Percentiles rank a stretch among this genome's conserved stretches.
phyloP scores from a whole-genome alignment of 2,329 filamentous ascomycete species.

The Exutisphaerella laricina region DNA sequence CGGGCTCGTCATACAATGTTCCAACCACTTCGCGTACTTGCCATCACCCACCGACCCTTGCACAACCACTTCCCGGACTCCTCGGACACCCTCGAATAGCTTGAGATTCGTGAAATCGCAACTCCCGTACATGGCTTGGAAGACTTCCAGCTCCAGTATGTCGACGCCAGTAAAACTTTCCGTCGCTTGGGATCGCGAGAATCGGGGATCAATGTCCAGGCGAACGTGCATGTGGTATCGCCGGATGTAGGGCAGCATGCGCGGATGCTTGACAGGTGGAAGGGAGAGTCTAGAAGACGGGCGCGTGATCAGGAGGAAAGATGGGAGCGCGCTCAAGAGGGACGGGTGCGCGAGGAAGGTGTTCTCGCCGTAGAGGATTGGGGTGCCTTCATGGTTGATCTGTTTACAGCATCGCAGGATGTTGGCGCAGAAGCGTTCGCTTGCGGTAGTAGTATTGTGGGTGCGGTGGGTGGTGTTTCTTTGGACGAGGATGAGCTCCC shows the following conservation, averaged over 20 bases:
- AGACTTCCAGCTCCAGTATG: conserved; percentile 46
- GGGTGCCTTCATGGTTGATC: conserved; percentile 38
- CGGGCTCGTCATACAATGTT: conserved; percentile 40
- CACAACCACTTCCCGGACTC: conserved; percentile 41
- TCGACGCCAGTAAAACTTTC: conserved; percentile 44
- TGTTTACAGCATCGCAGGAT: conserved; percentile 40
- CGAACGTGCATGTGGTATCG: conserved; percentile 43
- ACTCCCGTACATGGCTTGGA: conserved; percentile 42
- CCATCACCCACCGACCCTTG: conserved; percentile 39
- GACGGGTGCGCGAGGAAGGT: conserved; percentile 47
- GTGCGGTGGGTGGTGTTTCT: conserved; percentile 8
- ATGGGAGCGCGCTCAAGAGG: conserved; percentile 42
- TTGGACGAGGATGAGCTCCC: conserved; percentile 30
- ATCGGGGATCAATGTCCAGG: conserved; percentile 47
- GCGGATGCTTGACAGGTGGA: conserved; percentile 34
- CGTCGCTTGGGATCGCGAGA: conserved; percentile 35
- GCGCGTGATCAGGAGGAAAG: conserved; percentile 33
- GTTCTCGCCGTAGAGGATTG: conserved; percentile 47
- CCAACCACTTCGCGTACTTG: conserved; percentile 41
- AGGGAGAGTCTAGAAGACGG: conserved; percentile 14
- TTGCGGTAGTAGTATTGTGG: conserved; percentile 6
- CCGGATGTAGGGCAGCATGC: conserved; percentile 7
- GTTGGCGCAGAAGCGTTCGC: conserved; percentile 35
- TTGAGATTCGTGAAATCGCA: conserved; percentile 40
- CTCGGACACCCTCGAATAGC: conserved; percentile 44